These are phyloP conservation scores for Kwoniella newhampshirensis DNA, from an alignment of 768 basidiomycete species.

Conservation along the genomic window DNA sequence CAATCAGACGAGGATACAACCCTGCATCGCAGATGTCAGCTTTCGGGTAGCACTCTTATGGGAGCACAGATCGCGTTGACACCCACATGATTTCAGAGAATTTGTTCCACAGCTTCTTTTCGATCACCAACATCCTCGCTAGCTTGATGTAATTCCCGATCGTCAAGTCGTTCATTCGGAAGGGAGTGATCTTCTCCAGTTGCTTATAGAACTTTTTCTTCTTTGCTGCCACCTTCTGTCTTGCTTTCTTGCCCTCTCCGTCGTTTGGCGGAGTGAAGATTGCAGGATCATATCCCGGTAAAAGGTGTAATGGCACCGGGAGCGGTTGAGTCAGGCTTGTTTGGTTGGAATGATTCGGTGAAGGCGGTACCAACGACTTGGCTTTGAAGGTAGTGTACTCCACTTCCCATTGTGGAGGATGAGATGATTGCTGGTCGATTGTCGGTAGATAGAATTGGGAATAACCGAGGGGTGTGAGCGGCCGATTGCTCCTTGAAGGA, in stretches of 20 bases:
- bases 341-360: slow-evolving; percentile 22
- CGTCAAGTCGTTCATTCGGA: slow-evolving; percentile 73
- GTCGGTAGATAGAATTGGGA: slow-evolving; percentile 73
- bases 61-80: too few relatives aligned
- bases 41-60: too few relatives aligned
- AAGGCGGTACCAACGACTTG: slow-evolving; percentile 54
- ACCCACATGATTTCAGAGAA: slow-evolving; percentile 73
- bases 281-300: slow-evolving; percentile 41
- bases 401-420: slow-evolving; percentile 66
- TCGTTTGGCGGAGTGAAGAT: slow-evolving; percentile 7
- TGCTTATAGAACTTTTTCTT: slow-evolving; percentile 59
- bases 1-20: too few relatives aligned
- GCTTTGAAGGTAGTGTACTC: slow-evolving; percentile 72
- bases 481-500: slow-evolving; percentile 69
- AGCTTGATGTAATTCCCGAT: slow-evolving; percentile 70
- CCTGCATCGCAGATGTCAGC: too few relatives aligned
- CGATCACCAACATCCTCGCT: slow-evolving; percentile 60
- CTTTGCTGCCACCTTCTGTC: slow-evolving; percentile 34
- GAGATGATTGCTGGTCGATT: slow-evolving; percentile 59
- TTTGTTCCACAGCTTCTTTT: slow-evolving; percentile 61
- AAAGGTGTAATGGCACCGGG: slow-evolving; percentile 38
- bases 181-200: slow-evolving; percentile 59
- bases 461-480: slow-evolving; percentile 76
- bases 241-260: not conserved
- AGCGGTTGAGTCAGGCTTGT: slow-evolving; percentile 17